Percentiles rank a stretch among this genome's conserved stretches.
phyloP scores from a whole-genome alignment of 169 alveolate species.

The Theileria sp. region DNA sequence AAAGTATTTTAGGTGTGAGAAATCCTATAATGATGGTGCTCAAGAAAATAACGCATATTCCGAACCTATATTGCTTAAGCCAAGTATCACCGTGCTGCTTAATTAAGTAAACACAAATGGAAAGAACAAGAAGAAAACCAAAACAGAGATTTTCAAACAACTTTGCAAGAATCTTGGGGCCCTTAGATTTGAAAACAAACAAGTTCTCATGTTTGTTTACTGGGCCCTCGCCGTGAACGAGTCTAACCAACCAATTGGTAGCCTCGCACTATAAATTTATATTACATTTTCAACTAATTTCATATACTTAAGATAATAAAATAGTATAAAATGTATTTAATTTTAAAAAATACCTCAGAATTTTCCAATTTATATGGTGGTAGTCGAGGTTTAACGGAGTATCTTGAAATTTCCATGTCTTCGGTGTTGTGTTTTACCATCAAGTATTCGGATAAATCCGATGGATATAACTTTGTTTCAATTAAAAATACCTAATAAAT shows the following conservation, averaged over 20 bases:
- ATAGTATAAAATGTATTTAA: neutral
- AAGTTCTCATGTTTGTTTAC: slow-evolving; percentile 81
- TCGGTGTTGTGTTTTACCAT: slow-evolving; percentile 37
- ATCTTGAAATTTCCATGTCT: slow-evolving; percentile 23
- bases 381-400: slow-evolving; percentile 7
- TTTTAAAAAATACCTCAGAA: neutral
- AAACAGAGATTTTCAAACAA: slow-evolving; percentile 17
- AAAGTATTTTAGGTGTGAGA: slow-evolving; percentile 45
- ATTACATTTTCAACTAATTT: neutral
- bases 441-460: slow-evolving; percentile 47
- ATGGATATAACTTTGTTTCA: slow-evolving; percentile 47
- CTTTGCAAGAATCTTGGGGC: slow-evolving; percentile 65
- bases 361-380: slow-evolving; percentile 39
- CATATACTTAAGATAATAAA: no score
- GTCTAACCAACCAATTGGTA: slow-evolving; percentile 34
- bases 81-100: slow-evolving; percentile 13
- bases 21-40: slow-evolving; percentile 3
- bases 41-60: neutral
- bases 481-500: slow-evolving; percentile 15
- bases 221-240: slow-evolving; percentile 66
- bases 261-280: neutral
- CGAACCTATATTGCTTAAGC: neutral
- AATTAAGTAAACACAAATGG: slow-evolving; percentile 45
- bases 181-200: slow-evolving; percentile 79
- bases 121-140: slow-evolving; percentile 29